These are phyloP conservation scores for Ogataea allantospora DNA, from an alignment of 805 yeast species.

Conservation along the genomic window DNA sequence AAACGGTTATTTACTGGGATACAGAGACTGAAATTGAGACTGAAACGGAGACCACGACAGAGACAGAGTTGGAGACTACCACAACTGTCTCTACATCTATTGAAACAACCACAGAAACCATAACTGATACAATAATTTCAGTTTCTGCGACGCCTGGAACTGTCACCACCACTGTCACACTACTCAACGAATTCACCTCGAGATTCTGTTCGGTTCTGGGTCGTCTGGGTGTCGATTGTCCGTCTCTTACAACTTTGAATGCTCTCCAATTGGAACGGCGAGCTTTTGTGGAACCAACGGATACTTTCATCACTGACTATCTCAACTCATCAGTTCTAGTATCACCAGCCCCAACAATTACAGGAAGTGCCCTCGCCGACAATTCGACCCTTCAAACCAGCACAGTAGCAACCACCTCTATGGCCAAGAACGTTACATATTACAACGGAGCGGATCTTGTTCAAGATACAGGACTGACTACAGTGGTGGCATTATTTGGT, in stretches of 20 bases:
- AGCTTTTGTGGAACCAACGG: constrained; percentile 10
- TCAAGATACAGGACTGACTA: constrained; percentile 7
- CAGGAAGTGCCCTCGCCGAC: neutral
- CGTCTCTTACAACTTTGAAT: constrained; percentile 6
- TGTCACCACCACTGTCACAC: constrained; percentile 10
- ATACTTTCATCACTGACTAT: neutral
- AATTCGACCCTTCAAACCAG: constrained; percentile 3
- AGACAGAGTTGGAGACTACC: constrained; percentile 8
- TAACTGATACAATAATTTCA: constrained; percentile 8
- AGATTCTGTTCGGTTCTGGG: constrained; percentile 21
- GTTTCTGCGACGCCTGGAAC: constrained; percentile 13
- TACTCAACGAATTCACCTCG: constrained; percentile 18
- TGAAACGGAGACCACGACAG: constrained; percentile 12
- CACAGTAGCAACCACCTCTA: constrained; percentile 1
- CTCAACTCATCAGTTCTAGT: neutral
- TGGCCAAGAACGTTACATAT: constrained; percentile 10
- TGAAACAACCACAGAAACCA: constrained; percentile 12
- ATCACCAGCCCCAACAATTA: neutral
- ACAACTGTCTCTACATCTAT: constrained; percentile 8
- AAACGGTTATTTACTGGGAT: constrained; percentile 16
- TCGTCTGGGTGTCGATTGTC: constrained; percentile 21
- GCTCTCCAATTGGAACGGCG: constrained; percentile 11
- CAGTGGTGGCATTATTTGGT: constrained; percentile 16
- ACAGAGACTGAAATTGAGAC: constrained; percentile 20
- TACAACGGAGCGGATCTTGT: constrained; percentile 12